Evolutionary conservation across 768 basidiomycete species (phyloP).

Genomic region (Leucosporidium scottii): DNA sequence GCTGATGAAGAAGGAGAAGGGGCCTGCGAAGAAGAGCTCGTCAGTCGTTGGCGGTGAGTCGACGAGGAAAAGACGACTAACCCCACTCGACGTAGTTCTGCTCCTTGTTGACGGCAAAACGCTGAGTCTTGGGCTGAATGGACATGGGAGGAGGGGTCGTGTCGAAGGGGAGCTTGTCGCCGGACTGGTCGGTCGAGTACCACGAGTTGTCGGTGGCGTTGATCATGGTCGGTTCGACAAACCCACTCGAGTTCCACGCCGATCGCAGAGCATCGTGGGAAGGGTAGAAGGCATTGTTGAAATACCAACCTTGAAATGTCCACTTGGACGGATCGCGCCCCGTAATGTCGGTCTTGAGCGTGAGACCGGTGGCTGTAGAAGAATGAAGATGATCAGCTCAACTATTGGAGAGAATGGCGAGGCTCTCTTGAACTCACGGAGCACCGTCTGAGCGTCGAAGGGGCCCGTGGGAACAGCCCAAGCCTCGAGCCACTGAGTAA

Average conservation of each 20-base stretch:
- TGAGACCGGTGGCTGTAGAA: too few species aligned
- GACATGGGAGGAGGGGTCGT: conserved; percentile 30
- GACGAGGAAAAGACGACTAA: not conserved
- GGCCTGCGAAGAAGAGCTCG: not conserved
- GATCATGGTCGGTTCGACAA: conserved; percentile 35
- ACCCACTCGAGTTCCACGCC: conserved; percentile 30
- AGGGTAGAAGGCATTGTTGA: conserved; percentile 34
- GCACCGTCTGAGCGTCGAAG: conserved; percentile 37
- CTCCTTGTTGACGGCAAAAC: conserved; percentile 36
- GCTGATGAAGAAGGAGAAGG: conserved; percentile 35
- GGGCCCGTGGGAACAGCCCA: conserved; percentile 14
- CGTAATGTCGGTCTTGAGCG: conserved; percentile 36
- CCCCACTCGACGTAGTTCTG: conserved; percentile 37
- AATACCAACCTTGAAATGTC: conserved; percentile 35
- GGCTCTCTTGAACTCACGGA: conserved; percentile 13
- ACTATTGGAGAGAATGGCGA: too few species aligned
- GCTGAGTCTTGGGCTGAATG: conserved; percentile 36
- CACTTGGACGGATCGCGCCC: conserved; percentile 37
- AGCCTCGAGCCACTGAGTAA: conserved; percentile 34
- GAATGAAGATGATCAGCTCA: too few species aligned
- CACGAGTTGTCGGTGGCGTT: conserved; percentile 14
- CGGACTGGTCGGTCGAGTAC: conserved; percentile 35
- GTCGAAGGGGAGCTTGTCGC: conserved; percentile 30
- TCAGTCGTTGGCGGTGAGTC: too few species aligned
- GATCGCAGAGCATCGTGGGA: conserved; percentile 37